A percentile compares a stretch with the other conserved stretches of the same genome.
These are phyloP conservation scores for Tagetes patula DNA, from an alignment of 129 eudicot genomes.

Conservation along the genomic window DNA sequence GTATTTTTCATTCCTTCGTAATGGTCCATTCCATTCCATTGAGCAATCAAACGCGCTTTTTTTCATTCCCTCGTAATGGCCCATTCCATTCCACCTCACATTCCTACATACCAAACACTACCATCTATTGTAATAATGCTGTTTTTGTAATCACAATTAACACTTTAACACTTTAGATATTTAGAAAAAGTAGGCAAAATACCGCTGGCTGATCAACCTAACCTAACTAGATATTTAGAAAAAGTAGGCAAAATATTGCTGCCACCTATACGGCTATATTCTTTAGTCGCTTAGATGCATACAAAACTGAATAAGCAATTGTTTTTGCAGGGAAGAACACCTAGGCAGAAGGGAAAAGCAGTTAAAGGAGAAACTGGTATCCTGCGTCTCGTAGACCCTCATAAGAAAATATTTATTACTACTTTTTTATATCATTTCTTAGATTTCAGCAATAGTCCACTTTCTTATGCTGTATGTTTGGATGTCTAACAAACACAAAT, in stretches of 20 bases:
- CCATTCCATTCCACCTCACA: too few species aligned
- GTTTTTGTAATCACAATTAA: neutral
- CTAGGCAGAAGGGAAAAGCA: constrained; percentile 39
- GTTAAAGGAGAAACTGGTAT: constrained; percentile 47
- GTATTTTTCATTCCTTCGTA: too few species aligned
- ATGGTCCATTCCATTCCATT: too few species aligned
- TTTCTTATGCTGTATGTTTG: neutral
- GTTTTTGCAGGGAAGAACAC: constrained; percentile 42
- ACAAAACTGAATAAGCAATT: constrained; percentile 3
- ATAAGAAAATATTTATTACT: neutral
- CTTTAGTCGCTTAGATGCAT: constrained; percentile 2
- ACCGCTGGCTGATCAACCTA: neutral
- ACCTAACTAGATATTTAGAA: neutral
- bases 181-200: neutral
- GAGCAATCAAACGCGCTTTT: too few species aligned
- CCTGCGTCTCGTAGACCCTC: constrained; percentile 14
- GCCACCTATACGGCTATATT: neutral
- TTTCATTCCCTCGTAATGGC: too few species aligned
- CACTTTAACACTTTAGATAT: neutral
- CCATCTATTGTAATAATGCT: neutral
- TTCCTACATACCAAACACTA: too few species aligned
- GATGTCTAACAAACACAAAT: constrained; percentile 1
- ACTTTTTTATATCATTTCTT: neutral
- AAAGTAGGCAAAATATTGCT: neutral
- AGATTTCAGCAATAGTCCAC: neutral